Base-by-base conservation (phyloP, 2,329 filamentous ascomycete genomes). In the Colletotrichum sp. region DNA sequence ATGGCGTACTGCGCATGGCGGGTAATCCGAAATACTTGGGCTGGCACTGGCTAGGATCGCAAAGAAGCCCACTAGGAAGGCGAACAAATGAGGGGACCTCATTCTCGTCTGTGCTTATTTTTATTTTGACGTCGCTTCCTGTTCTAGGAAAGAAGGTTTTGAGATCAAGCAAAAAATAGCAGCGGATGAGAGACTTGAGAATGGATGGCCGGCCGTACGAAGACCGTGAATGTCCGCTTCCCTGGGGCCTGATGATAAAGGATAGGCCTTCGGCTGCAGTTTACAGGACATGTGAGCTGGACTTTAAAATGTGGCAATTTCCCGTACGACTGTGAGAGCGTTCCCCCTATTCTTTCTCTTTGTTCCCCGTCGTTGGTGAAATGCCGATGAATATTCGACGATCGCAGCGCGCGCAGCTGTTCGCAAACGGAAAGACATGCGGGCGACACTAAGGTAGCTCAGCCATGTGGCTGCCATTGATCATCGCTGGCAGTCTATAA, bases 81-180 rank as follows among this genome's bases (percentile, higher is more conserved):
- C 43, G n/a, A 22, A 52, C 12, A 52, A 52, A 52, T 13, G 43
- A 3, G 43, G 8, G 6, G 43, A 22, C 43, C 6, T 52, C 43
- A 52, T 52, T 52, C 43, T 52, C 43, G 43, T 25, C 43, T 22
- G n/a, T 8, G 43, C 43, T 52, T 3, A 8, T 5, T 22, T 13
- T 0, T 0, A n/a, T 52, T 52, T 3, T 13, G 3, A 8, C 0
- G 2, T 52, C 43, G 43, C 13, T 13, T 13, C 0, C n/a, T 22
- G 43, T 4, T 52, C 43, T 13, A 5, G n/a, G n/a, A 13, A 52
- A 12, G n/a, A 52, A 52, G 6, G n/a, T 52, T 48, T 52, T 13
- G 10, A 52, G 3, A 13, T 8, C n/a, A 22, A 52, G 4, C 43
- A 25, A 52, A 10, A 13, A 1, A 8, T 22, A 52, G 10, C 7